A percentile compares a stretch with the other conserved stretches of the same genome.
phyloP scores from a whole-genome alignment of 2,329 filamentous ascomycete genomes.

The Fonsecaea pugnacius region DNA sequence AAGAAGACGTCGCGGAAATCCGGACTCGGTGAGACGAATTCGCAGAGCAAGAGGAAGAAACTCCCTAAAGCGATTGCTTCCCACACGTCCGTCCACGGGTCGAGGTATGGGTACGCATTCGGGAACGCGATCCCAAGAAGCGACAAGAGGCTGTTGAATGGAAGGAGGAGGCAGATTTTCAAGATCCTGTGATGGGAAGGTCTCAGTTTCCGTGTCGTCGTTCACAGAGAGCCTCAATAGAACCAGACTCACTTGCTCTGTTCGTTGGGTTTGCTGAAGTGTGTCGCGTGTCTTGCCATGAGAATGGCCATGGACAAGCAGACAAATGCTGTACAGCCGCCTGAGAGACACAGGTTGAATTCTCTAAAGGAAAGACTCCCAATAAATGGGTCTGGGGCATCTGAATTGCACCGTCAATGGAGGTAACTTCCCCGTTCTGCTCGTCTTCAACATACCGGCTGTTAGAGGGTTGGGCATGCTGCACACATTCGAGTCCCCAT shows the following conservation, averaged over 20 bases:
- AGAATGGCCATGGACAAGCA: slow-evolving; percentile 41
- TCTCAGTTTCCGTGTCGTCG: background rate
- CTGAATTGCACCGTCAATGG: slow-evolving; percentile 1
- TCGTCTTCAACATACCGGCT: slow-evolving; percentile 9
- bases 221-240: background rate
- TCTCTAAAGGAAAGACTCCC: slow-evolving; percentile 40
- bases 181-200: slow-evolving; percentile 44
- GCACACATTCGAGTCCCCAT: slow-evolving; percentile 3
- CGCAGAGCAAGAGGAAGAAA: slow-evolving; percentile 53
- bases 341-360: slow-evolving; percentile 47
- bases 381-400: slow-evolving; percentile 30
- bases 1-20: slow-evolving; percentile 46
- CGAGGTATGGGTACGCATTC: slow-evolving; percentile 47
- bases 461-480: slow-evolving; percentile 9
- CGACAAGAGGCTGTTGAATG: slow-evolving; percentile 47
- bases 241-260: slow-evolving; percentile 44
- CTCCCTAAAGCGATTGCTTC: slow-evolving; percentile 49
- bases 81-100: slow-evolving; percentile 47
- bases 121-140: slow-evolving; percentile 48
- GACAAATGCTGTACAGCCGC: slow-evolving; percentile 42
- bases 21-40: slow-evolving; percentile 47
- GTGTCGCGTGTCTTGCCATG: slow-evolving; percentile 46
- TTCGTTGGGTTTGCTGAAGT: slow-evolving; percentile 49
- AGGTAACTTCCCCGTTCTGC: background rate
- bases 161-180: slow-evolving; percentile 49